Percentiles rank a stretch among this genome's conserved stretches.
These are phyloP conservation scores for Crithidia thermophila DNA, from an alignment of 208 protist species.

Conservation along the genomic window DNA sequence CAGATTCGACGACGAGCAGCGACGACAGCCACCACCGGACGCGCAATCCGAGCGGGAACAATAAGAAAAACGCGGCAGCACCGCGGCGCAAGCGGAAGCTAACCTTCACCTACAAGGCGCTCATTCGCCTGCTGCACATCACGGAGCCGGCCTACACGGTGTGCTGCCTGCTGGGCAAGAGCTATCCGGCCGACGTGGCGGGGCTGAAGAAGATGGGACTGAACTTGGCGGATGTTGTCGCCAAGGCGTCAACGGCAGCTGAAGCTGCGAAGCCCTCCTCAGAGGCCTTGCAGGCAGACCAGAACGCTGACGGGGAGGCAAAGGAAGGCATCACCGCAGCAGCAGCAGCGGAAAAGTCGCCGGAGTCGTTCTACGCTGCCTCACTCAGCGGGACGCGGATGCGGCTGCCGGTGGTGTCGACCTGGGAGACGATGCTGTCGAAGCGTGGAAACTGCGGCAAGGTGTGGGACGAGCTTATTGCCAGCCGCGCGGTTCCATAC, in stretches of 20 bases:
- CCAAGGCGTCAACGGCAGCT: conserved; percentile 3
- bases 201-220: conserved; percentile 67
- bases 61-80: not conserved
- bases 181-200: conserved; percentile 85
- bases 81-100: not conserved
- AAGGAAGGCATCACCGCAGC: not conserved
- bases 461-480: conserved; percentile 94
- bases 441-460: conserved; percentile 82
- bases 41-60: not conserved
- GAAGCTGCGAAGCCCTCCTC: too few species aligned
- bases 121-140: conserved; percentile 88
- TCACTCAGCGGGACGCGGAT: conserved; percentile 87
- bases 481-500: conserved; percentile 86
- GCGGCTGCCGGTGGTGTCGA: conserved; percentile 87
- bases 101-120: conserved; percentile 76
- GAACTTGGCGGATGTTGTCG: conserved; percentile 20
- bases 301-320: too few species aligned
- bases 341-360: not conserved
- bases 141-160: conserved; percentile 75
- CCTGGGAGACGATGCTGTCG: conserved; percentile 93
- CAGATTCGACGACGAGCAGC: not conserved
- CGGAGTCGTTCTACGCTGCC: conserved; percentile 59
- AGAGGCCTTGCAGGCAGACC: too few species aligned
- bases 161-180: conserved; percentile 93
- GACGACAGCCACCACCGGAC: not conserved